Base-by-base conservation (phyloP, 106 monocot genomes). In the Allium fistulosum region DNA sequence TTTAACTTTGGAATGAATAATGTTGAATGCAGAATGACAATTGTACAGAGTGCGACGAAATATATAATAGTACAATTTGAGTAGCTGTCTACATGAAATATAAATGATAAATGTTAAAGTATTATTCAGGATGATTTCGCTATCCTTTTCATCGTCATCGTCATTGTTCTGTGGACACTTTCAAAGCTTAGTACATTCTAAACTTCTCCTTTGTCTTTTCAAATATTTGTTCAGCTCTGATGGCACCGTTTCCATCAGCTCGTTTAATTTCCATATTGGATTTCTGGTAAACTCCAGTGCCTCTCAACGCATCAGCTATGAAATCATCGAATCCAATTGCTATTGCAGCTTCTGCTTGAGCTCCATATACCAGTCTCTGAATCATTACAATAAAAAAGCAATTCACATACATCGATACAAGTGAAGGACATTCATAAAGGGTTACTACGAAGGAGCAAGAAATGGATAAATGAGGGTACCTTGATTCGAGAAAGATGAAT, bases 271-370 rank as follows among this genome's bases (percentile, higher is more conserved):
- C 89, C 58, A 93, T 6, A 7, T 89, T 45, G 26, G 93, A 81
- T 66, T 93, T 93, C 68, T 93, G 93, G 72, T 93, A 93, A 55
- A 66, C 67, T 10, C 74, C 86, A 22, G 93, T 93, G 17, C 93
- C 93, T 55, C 89, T 76, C 26, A 89, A 50, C 10, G 93, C 93
- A 74, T 93, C 93, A 2, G 93, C 93, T 45, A 93, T 93, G 63
- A 93, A 93, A 59, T 93, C 83, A 68, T 93, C 93, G 53, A 88
- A 93, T 2, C 93, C 93, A 57, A 93, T 88, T 9, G 93, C 88
- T 17, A 93, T 93, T 17, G 93, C 93, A 26, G 93, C 93, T 57
- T 93, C 93, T 22, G 93, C 93, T 71, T 93, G 72, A 0, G 93
- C 93, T 74, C 93, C 93, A 72, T 93, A 93, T 0, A 93, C 88